Evolutionary conservation across 2,329 filamentous ascomycete species (phyloP).

Genomic region (Trichoderma atrobrunneum): DNA sequence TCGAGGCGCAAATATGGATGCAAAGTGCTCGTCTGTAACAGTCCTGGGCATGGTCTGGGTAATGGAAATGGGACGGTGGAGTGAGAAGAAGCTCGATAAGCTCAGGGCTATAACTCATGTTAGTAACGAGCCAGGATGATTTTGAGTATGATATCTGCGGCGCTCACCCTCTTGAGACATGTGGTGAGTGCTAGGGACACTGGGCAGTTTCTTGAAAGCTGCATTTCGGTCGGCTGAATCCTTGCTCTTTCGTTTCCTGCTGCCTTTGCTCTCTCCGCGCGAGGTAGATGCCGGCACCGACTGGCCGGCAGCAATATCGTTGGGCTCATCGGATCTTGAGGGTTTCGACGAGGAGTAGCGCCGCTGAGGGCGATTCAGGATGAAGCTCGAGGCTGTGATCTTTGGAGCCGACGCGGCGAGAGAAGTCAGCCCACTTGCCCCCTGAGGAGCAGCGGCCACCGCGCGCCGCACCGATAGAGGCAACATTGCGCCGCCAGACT

Average conservation of each 20-base stretch:
- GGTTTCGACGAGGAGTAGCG: slow-evolving; percentile 61
- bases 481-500: slow-evolving; percentile 45
- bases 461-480: slow-evolving; percentile 56
- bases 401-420: slow-evolving; percentile 43
- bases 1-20: slow-evolving; percentile 71
- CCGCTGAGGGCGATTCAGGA: slow-evolving; percentile 48
- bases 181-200: slow-evolving; percentile 72
- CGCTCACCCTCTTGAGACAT: slow-evolving; percentile 64
- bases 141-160: background rate
- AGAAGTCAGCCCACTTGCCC: slow-evolving; percentile 41
- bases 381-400: slow-evolving; percentile 34
- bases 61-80: slow-evolving; percentile 90
- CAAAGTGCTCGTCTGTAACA: slow-evolving; percentile 72
- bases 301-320: slow-evolving; percentile 48
- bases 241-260: slow-evolving; percentile 57
- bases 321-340: slow-evolving; percentile 57
- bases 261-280: slow-evolving; percentile 41
- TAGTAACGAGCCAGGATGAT: background rate
- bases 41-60: slow-evolving; percentile 74
- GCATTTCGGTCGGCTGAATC: slow-evolving; percentile 45
- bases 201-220: slow-evolving; percentile 59
- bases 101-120: slow-evolving; percentile 64
- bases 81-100: slow-evolving; percentile 90
- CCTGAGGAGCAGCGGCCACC: slow-evolving; percentile 46
- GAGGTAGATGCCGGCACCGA: slow-evolving; percentile 49